Base-by-base conservation (phyloP, 2,329 filamentous ascomycete genomes). In the Ophiostoma himal-ulmi region DNA sequence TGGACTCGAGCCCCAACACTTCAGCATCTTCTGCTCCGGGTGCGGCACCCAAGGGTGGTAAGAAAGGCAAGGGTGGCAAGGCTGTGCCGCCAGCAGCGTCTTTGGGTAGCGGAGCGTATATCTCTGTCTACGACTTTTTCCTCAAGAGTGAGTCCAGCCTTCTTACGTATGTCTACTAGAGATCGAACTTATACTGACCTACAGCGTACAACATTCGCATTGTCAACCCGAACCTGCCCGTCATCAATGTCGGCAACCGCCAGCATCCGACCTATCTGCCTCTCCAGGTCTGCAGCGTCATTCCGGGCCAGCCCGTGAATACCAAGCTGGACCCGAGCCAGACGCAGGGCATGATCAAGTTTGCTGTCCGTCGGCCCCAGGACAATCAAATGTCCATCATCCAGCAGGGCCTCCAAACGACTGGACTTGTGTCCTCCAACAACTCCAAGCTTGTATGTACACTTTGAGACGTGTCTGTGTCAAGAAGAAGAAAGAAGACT, bases 191-290 rank as follows among this genome's bases (percentile, higher is more conserved):
- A 8, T n/a, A 54, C 69, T 71, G 4, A 67, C 68, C 66, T 66
- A 22, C 73, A 82, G 74, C 78, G 73, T 75, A 83, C 69, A 72
- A 79, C 66, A 76, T 83, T 78, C 71, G 72, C 70, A 26, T 79
- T 74, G 11, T 76, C 2, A 72, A 81, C 57, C 78, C 80, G 0
- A 70, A 77, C 0, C 71, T 82, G 11, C 84, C 87, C 0, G 83
- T 88, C 1, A 75, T 91, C 74, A 90, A 91, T 73, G 83, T 88
- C 34, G 87, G 87, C n/a, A 86, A 77, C 10, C 73, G 74, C 0
- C 77, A 81, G 0, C 80, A 84, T 20, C 86, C 88, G 0, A 81
- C 79, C 5, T 90, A 89, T 72, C 73, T 91, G 1, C 89, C 89
- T 0, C 78, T 82, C 0, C 83, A 91, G 74, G 81, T 87, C 5